Percentiles rank a stretch among this genome's conserved stretches.
Conservation (phyloP, 768 basidiomycete species). For the Tulasnella sp. region DNA sequence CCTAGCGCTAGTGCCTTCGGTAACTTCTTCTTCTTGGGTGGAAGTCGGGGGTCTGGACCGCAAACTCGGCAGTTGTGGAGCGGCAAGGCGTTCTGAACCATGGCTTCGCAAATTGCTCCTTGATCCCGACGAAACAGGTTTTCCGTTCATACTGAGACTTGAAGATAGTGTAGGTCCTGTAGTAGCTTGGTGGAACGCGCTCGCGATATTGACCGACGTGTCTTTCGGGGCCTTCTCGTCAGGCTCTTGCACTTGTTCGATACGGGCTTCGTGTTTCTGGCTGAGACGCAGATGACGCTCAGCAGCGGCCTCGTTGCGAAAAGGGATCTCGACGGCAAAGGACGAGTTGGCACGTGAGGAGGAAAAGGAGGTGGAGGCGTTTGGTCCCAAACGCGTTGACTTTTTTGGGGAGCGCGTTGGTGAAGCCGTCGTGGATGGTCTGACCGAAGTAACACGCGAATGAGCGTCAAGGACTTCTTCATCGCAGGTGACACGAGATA, state of each 20-base stretch:
- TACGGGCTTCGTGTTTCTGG: slow-evolving; percentile 20
- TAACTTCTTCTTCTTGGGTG: slow-evolving; percentile 2
- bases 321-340: slow-evolving; percentile 22
- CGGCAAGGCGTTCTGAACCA: slow-evolving; percentile 16
- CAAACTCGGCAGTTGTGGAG: slow-evolving; percentile 16
- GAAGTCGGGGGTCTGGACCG: not conserved
- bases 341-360: not conserved
- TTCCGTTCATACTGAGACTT: not conserved
- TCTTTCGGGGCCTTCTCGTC: slow-evolving; percentile 72
- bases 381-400: slow-evolving; percentile 3
- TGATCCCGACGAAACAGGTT: not conserved
- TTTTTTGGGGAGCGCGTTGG: slow-evolving; percentile 15
- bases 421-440: slow-evolving; percentile 7
- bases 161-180: slow-evolving; percentile 12
- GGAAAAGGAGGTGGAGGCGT: slow-evolving; percentile 12
- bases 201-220: slow-evolving; percentile 82
- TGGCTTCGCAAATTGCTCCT: slow-evolving; percentile 10
- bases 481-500: not conserved
- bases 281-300: slow-evolving; percentile 22
- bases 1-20: not conserved
- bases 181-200: slow-evolving; percentile 73
- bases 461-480: not conserved
- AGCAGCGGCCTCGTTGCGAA: slow-evolving; percentile 13
- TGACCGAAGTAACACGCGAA: not conserved
- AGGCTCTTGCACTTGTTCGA: slow-evolving; percentile 44